Evolutionary conservation across 2,329 filamentous ascomycete genomes (phyloP).

Genomic region (Colletotrichum destructivum): DNA sequence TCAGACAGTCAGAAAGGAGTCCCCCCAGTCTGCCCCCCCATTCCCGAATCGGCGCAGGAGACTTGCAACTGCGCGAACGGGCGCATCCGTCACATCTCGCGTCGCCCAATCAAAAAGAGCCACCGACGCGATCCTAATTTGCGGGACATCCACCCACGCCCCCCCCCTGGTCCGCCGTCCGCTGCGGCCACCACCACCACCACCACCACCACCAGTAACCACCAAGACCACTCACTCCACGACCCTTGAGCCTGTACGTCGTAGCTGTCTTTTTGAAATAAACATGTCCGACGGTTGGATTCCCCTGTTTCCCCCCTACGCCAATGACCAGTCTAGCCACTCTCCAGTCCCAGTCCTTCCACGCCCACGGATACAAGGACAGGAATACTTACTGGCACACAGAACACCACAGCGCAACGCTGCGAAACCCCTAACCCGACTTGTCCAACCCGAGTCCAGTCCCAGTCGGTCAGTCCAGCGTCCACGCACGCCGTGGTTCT

Average conservation of each 20-base stretch:
- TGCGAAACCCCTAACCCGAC: conserved; percentile 11
- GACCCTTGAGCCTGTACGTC: not conserved
- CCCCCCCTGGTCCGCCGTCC: not conserved
- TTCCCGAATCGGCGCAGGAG: conserved; percentile 32
- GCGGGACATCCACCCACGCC: conserved; percentile 31
- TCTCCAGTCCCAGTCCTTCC: conserved; percentile 5
- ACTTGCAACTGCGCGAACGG: conserved; percentile 31
- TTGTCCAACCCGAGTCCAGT: not conserved
- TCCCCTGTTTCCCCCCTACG: conserved; percentile 12
- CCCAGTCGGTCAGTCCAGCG: too few species aligned
- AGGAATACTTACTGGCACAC: not conserved
- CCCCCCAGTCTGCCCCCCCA: conserved; percentile 11
- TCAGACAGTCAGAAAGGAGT: conserved; percentile 15
- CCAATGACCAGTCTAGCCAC: conserved; percentile 13
- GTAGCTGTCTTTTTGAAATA: conserved; percentile 15
- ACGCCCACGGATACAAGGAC: conserved; percentile 2
- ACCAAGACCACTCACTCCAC: not conserved
- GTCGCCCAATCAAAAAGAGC: conserved; percentile 32
- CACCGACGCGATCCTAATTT: conserved; percentile 38
- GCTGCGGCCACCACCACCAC: conserved; percentile 5
- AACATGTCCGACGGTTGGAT: conserved; percentile 17
- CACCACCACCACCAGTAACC: not conserved
- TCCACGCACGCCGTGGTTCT: not conserved
- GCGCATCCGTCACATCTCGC: conserved; percentile 41
- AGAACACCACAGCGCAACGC: not conserved